A percentile compares a stretch with the other conserved stretches of the same genome.
phyloP scores from a whole-genome alignment of 768 basidiomycete genomes.

The Tremella fuciformis region DNA sequence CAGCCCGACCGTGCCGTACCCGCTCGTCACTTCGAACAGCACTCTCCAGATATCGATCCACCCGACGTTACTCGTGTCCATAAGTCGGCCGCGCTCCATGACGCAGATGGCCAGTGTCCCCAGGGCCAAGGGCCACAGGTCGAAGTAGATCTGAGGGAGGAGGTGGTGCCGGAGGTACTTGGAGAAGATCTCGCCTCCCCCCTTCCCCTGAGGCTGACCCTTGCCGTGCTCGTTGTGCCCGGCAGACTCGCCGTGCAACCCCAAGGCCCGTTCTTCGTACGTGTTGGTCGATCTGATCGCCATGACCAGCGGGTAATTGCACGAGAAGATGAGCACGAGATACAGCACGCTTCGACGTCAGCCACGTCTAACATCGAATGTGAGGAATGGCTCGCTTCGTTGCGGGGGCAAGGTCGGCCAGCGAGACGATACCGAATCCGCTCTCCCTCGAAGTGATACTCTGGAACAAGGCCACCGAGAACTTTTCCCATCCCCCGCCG shows the following conservation, averaged over 20 bases:
- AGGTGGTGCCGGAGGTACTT: conserved; percentile 26
- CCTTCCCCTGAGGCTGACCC: neutral
- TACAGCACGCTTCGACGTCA: conserved; percentile 12
- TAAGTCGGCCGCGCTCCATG: conserved; percentile 11
- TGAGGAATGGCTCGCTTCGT: conserved; percentile 12
- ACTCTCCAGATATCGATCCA: conserved; percentile 24
- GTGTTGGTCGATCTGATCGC: conserved; percentile 23
- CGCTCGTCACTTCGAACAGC: conserved; percentile 27
- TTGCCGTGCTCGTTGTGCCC: conserved; percentile 1
- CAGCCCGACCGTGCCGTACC: conserved; percentile 22
- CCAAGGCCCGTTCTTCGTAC: conserved; percentile 23
- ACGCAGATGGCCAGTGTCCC: conserved; percentile 21
- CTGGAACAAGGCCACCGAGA: conserved; percentile 19
- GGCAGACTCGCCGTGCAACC: conserved; percentile 4
- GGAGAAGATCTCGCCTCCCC: conserved; percentile 9
- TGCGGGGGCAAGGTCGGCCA: conserved; percentile 18
- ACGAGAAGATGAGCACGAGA: conserved; percentile 14
- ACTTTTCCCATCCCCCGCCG: conserved; percentile 15
- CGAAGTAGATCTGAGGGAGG: conserved; percentile 26
- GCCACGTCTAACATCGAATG: neutral
- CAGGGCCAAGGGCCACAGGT: conserved; percentile 23
- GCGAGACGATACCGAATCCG: conserved; percentile 20
- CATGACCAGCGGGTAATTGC: conserved; percentile 14
- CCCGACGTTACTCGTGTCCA: conserved; percentile 12
- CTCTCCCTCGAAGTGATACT: conserved; percentile 12